Base-by-base conservation (phyloP, 2,329 filamentous ascomycete species). In the Alternaria hordeiaustralica region DNA sequence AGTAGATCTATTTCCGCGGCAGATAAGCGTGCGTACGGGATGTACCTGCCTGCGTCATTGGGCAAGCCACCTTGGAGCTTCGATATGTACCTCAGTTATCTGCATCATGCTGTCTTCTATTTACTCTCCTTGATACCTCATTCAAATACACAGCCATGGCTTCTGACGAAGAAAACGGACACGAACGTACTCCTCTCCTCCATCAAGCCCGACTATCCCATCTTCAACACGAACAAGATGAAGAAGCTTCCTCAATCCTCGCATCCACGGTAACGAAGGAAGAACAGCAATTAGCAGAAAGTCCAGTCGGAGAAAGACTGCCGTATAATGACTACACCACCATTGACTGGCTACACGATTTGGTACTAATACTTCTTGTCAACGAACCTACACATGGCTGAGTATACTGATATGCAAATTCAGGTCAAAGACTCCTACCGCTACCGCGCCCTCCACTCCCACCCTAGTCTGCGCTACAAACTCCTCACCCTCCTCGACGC, bases 271-370 rank as follows among this genome's bases (percentile, higher is more conserved):
- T 84, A 26, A 82, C 81, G 13, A 85, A 84, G 60, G 83, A 86
- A 50, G 85, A 87, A 66, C 82, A 81, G 61, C 81, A 81, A 18
- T 74, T 87, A 58, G 78, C 71, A 7, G 76, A 77, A 5, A 84
- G 81, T 23, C 78, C 84, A 2, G 79, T 87, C 11, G 86, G 86
- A 45, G 87, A 89, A 71, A 78, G 86, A 55, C 74, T 88, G 20
- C 84, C 86, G 1, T 89, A 89, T 71, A 88, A 87, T 70, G 85
- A 88, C 66, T 89, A 89, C 67, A 86, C 84, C 8, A 88, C 87
- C 1, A 88, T 89, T 61, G 87, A 89, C 74, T 89, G 87, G 87
- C 79, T 89, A 10, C 87, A 88, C 73, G 86, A 88, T 68, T 74
- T 89, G 60, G 85, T 86, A 72, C 12, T 21, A 36, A 6, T 6